Evolutionary conservation across 23 red algal genomes (phyloP), one percentile per base, ranked within the genome.

Genomic region (Gracilaria vermiculophylla): DNA sequence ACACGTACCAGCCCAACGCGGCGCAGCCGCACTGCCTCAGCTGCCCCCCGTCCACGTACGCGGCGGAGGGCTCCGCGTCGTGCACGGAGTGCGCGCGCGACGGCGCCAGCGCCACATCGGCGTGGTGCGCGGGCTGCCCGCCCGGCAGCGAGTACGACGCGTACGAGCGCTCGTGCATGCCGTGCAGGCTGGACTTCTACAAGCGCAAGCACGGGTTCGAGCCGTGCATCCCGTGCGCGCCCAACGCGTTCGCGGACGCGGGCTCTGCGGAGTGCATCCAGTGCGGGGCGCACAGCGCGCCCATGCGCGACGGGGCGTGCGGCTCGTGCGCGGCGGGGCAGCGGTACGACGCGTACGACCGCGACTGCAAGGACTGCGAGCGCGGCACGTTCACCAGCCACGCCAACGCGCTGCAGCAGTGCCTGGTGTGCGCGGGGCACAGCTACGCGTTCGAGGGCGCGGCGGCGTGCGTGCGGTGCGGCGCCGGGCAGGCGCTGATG

Each of bases 141-240:
- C 50, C 76, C 10, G 76, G 76, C 19, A 37, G 16, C 28, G 49
- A 79, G 50, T 79, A 79, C 19, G 76, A 54, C 20, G 45, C 45
- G 2, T 79, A 54, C 21, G 33, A 54, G 24, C 39, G 50, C 50
- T 49, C 49, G n/a, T 79, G 76, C 76, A 57, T 40, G 10, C 50
- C 49, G 2, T 79, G 76, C 21, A 57, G 34, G 19, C 49, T 60
- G 10, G 76, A 49, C 34, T 57, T 54, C 21, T 79, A 32, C 76
- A 57, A 54, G 50, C 5, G 49, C 1, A 6, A 60, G 2, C 34
- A 28, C 0, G 76, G 76, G 4, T 57, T 21, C 50, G 25, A 54
- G 49, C 76, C 49, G 36, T 79, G 76, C 28, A 42, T 57, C 6
- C 49, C 76, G 17, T 79, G 76, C 34, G 49, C 76, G 53, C 53